These are phyloP conservation scores for Xylaria digitata DNA, from an alignment of 2,329 filamentous ascomycete genomes.

Conservation along the genomic window DNA sequence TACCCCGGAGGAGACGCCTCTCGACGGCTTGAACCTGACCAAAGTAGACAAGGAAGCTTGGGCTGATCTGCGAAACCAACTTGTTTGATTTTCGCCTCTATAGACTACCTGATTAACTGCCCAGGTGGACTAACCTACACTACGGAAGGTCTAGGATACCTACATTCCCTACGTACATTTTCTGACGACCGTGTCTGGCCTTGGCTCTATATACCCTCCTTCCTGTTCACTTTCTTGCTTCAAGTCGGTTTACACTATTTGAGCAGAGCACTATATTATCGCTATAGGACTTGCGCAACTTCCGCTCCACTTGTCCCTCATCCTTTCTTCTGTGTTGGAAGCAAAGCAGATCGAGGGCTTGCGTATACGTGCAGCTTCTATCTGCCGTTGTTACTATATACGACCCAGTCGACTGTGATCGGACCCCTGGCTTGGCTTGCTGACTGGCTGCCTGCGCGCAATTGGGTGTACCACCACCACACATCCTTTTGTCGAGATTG, in stretches of 20 bases:
- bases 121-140: background rate
- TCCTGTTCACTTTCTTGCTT: background rate
- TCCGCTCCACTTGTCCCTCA: slow-evolving; percentile 10
- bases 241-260: background rate
- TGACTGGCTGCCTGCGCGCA: slow-evolving; percentile 29
- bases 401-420: slow-evolving; percentile 29
- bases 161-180: slow-evolving; percentile 9
- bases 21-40: slow-evolving; percentile 5
- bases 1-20: slow-evolving; percentile 4
- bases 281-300: background rate
- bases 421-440: slow-evolving; percentile 18
- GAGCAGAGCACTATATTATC: background rate
- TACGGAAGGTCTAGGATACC: slow-evolving; percentile 15
- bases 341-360: slow-evolving; percentile 18
- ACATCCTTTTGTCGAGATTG: slow-evolving; percentile 30
- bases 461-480: slow-evolving; percentile 34
- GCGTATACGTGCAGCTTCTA: slow-evolving; percentile 24
- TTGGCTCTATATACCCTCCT: slow-evolving; percentile 24
- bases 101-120: background rate
- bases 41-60: background rate
- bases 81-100: slow-evolving; percentile 9
- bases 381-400: slow-evolving; percentile 24
- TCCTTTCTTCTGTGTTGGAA: slow-evolving; percentile 1
- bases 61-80: slow-evolving; percentile 6
- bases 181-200: slow-evolving; percentile 23